Evolutionary conservation across 2,329 filamentous ascomycete species (phyloP).

Genomic region (Cytospora piceae): DNA sequence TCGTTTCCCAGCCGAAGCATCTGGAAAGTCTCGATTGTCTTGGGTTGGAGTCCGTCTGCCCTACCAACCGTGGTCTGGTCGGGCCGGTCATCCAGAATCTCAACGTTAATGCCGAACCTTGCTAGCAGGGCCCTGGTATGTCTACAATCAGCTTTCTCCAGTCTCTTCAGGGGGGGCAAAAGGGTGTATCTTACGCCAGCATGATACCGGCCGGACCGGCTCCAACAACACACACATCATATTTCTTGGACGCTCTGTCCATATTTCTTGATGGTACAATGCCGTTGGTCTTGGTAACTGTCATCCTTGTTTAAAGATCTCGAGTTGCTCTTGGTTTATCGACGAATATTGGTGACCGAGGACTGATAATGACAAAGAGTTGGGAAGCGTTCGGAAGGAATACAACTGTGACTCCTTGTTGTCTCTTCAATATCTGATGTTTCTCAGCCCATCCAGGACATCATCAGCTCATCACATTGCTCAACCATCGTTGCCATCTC

Average conservation of each 20-base stretch:
- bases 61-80: constrained; percentile 69
- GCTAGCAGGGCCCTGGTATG: constrained; percentile 51
- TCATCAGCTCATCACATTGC: constrained; percentile 11
- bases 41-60: constrained; percentile 72
- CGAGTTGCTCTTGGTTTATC: not conserved
- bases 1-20: constrained; percentile 67
- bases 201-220: constrained; percentile 61
- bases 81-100: constrained; percentile 69
- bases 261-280: not conserved
- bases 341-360: not conserved
- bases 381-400: not conserved
- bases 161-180: constrained; percentile 22
- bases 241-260: constrained; percentile 31
- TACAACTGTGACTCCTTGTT: not conserved
- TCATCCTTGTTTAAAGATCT: not conserved
- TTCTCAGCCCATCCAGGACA: not conserved
- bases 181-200: constrained; percentile 45
- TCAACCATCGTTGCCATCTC: not conserved
- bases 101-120: constrained; percentile 68
- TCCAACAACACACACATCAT: constrained; percentile 52
- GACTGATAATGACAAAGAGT: not conserved
- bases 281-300: not conserved
- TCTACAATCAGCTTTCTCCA: constrained; percentile 51
- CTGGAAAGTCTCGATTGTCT: constrained; percentile 71
- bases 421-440: not conserved